Base-by-base conservation (phyloP, 305 asterid genomes). In the Fraxinus albicans region DNA sequence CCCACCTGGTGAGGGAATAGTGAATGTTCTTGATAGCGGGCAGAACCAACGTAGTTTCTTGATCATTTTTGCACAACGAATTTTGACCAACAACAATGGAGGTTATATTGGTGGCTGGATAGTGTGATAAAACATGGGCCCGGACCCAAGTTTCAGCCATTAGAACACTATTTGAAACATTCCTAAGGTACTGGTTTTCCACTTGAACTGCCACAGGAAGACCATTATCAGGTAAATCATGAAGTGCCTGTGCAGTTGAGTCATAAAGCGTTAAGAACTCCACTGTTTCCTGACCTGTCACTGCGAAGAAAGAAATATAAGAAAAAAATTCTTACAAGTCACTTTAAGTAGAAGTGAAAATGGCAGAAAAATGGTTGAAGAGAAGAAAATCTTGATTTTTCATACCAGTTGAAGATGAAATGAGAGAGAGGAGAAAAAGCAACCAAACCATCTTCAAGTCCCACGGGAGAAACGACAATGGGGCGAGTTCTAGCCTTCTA, bases 1-100 rank as follows among this genome's bases (percentile, higher is more conserved):
- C 99, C 98, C 99, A 96, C 83, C 98, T 90, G 63, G 93, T 92
- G 72, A 96, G 99, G n/a, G 98, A 88, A 35, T 91, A 84, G 88
- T 92, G 90, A 53, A 94, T 87, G 93, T 93, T 96, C 83, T 89
- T 92, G 44, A 91, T 9, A 1, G 97, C 87, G 4, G 95, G 95
- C 67, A 92, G 79, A 76, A 94, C 79, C 34, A 84, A 65, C 8
- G 23, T 55, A 65, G 77, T 80, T 33, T 83, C 87, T 74, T 87
- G 84, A 47, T 85, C 81, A 70, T 77, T 40, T 60, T 75, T 79
- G 87, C 99, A 94, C 2, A 88, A 78, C 29, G 89, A 81, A 38
- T 84, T 38, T 80, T 88, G 84, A 80, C 94, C 96, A 67, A 90
- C 94, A 80, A 91, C 82, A 80, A 96, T 88, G 73, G 92, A 83